Percentiles rank a stretch among this genome's conserved stretches.
Evolutionary conservation across 1,284 basidiomycete species (phyloP).

Genomic region (Ganoderma lingzhi): DNA sequence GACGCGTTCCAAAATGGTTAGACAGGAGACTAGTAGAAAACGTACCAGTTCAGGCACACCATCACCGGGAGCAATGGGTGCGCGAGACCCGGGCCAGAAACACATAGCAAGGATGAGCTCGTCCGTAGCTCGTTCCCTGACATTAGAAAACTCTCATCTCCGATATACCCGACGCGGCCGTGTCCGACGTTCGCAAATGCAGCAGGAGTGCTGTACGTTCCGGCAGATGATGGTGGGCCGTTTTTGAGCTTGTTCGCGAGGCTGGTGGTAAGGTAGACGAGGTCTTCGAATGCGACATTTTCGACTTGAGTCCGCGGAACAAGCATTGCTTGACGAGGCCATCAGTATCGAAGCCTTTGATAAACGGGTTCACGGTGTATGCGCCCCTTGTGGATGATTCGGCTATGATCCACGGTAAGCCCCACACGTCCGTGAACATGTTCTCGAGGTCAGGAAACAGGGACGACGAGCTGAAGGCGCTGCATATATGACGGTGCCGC

Average conservation of each 20-base stretch:
- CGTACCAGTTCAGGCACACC: no score
- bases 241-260: not conserved
- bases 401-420: constrained; percentile 23
- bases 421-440: constrained; percentile 1
- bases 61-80: not conserved
- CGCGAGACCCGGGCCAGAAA: not conserved
- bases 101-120: constrained; percentile 27
- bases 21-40: no score
- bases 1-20: no score
- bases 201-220: constrained; percentile 9
- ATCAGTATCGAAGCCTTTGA: not conserved
- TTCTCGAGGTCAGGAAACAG: no score
- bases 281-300: constrained; percentile 7
- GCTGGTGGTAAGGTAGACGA: constrained; percentile 14
- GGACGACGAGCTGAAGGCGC: no score
- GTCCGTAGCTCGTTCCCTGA: not conserved
- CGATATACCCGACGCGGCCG: constrained; percentile 29
- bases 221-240: not conserved
- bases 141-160: constrained; percentile 13
- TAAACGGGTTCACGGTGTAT: constrained; percentile 12
- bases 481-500: no score
- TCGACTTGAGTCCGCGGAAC: constrained; percentile 14
- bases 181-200: constrained; percentile 20
- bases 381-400: not conserved
- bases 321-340: constrained; percentile 13